These are phyloP conservation scores for Metschnikowia rubicola DNA, from an alignment of 805 yeast genomes.

Conservation along the genomic window DNA sequence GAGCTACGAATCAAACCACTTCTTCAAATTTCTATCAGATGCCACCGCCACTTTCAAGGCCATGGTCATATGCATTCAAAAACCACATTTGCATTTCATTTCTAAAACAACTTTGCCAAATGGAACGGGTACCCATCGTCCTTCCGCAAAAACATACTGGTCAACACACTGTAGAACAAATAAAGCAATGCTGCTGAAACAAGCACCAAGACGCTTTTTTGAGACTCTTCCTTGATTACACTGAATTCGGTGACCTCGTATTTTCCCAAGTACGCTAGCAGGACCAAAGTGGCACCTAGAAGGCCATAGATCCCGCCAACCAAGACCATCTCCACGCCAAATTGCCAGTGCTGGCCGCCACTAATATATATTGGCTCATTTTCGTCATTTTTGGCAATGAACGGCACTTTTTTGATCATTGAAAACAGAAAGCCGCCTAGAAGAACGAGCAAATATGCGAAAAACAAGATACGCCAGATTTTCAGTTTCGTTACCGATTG, in stretches of 20 bases:
- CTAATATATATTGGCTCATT: slow-evolving; percentile 54
- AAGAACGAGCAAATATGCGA: slow-evolving; percentile 42
- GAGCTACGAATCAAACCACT: too few relatives aligned
- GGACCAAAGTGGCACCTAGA: slow-evolving; percentile 41
- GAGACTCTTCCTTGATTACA: slow-evolving; percentile 18
- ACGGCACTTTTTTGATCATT: slow-evolving; percentile 57
- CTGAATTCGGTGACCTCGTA: slow-evolving; percentile 24
- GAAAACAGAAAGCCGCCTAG: slow-evolving; percentile 66
- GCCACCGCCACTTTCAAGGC: too few relatives aligned
- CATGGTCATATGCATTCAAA: too few relatives aligned
- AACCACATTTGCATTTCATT: too few relatives aligned
- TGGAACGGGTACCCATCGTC: slow-evolving; percentile 48
- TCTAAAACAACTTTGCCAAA: slow-evolving; percentile 28
- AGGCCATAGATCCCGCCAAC: slow-evolving; percentile 49
- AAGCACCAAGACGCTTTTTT: slow-evolving; percentile 19
- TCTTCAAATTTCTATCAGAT: too few relatives aligned
- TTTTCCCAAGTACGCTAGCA: slow-evolving; percentile 37
- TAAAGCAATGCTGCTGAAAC: slow-evolving; percentile 23
- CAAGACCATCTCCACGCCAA: slow-evolving; percentile 62
- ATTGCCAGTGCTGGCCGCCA: slow-evolving; percentile 66
- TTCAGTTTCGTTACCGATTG: slow-evolving; percentile 20
- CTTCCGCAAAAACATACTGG: slow-evolving; percentile 44
- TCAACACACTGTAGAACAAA: slow-evolving; percentile 43
- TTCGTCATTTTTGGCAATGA: slow-evolving; percentile 50
- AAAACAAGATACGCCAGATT: slow-evolving; percentile 24